Evolutionary conservation across 108 stramenopile species (phyloP), one percentile per base, ranked within the genome.

Genomic region (Conticribra weissflogii): DNA sequence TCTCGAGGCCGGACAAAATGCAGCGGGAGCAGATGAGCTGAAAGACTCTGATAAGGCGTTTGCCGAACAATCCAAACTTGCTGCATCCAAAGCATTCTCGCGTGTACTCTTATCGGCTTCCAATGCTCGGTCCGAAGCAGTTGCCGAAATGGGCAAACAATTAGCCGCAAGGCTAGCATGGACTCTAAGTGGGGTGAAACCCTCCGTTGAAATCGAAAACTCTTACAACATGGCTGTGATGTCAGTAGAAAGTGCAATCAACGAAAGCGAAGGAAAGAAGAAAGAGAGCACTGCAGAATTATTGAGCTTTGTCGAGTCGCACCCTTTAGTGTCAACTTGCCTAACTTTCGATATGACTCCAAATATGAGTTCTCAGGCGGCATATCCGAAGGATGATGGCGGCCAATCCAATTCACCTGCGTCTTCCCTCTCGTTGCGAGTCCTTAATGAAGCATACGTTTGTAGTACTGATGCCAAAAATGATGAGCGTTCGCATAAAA

Each of bases 121-220:
- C 30, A 73, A 52, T 41, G 66, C 71, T 63, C 75, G 85, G n/a
- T 81, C 81, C 50, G 59, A 66, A 18, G 64, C 67, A 24, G 63
- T 87, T 19, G 62, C 76, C 8, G 79, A 85, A n/a, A 80, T 94
- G 60, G 90, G 83, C 34, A 84, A 78, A 53, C 59, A 76, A 7
- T 18, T 91, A 51, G 85, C 89, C 19, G 87, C 93, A 12, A 82
- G 83, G 18, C 80, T 95, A 53, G 86, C 89, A 34, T 95, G 86
- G 86, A 89, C 84, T 21, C 69, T 95, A 28, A 52, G 81, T 33
- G 63, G 64, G 28, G 80, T 88, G 2, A 65, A 84, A 46, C 68
- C 81, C 3, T 36, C 73, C 49, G 54, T 56, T 7, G 75, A 85
- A 8, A 60, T 88, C 21, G 63, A 82, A 55, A 53, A 63, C 34